phyloP scores from a whole-genome alignment of 306 rosid genomes.

The Ormosia semicastrata region DNA sequence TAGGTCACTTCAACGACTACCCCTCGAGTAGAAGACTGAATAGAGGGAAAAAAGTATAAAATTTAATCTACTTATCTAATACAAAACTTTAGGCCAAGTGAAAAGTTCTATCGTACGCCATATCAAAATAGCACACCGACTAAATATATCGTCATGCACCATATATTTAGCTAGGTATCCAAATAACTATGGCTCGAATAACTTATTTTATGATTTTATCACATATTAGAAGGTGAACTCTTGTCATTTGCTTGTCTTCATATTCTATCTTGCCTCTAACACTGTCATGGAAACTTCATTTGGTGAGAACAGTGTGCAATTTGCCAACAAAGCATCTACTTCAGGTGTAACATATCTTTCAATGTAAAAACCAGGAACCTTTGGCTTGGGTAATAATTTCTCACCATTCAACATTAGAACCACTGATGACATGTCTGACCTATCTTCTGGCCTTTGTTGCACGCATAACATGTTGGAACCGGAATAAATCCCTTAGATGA shows the following conservation, averaged over 20 bases:
- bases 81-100: too few species aligned
- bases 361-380: constrained; percentile 1
- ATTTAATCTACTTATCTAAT: too few species aligned
- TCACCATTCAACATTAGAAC: constrained; percentile 21
- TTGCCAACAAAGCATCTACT: neutral
- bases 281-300: neutral
- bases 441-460: neutral
- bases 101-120: too few species aligned
- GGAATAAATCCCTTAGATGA: too few species aligned
- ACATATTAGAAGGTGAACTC: neutral
- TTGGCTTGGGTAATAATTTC: neutral
- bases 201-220: neutral
- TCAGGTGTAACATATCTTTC: neutral
- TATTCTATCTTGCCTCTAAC: constrained; percentile 7
- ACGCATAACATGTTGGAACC: constrained; percentile 21
- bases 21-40: too few species aligned
- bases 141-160: too few species aligned
- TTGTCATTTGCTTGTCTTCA: neutral
- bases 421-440: neutral
- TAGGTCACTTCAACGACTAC: too few species aligned
- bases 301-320: neutral
- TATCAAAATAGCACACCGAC: too few species aligned
- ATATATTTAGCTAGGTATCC: too few species aligned
- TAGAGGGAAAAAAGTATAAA: too few species aligned
- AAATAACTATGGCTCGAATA: too few species aligned